Conservation (phyloP, 2,329 filamentous ascomycete genomes). For the Fusarium nematophilum region DNA sequence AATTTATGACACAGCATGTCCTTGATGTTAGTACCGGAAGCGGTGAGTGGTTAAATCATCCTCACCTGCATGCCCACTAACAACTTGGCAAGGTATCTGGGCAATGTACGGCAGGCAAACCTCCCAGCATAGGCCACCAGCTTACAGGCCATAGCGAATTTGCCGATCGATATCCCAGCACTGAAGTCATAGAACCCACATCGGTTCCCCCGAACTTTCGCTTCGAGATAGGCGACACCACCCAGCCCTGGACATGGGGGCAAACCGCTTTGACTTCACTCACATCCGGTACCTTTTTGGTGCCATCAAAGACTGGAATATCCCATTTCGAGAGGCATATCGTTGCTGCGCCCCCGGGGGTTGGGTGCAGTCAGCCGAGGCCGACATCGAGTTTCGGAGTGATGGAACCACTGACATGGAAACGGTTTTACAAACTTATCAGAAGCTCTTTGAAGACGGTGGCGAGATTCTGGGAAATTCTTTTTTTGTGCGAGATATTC, state of each 20-base stretch:
- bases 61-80: neutral
- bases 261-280: conserved; percentile 3
- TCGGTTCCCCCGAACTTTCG: conserved; percentile 7
- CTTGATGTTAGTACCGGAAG: conserved; percentile 28
- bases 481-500: neutral
- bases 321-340: conserved; percentile 6
- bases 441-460: neutral
- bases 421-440: neutral
- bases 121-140: neutral
- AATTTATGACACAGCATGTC: too few species aligned
- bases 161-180: neutral
- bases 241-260: neutral
- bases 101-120: conserved; percentile 6
- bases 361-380: conserved; percentile 3
- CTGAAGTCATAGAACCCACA: conserved; percentile 2
- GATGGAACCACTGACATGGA: neutral
- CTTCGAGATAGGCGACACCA: conserved; percentile 6
- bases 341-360: conserved; percentile 1
- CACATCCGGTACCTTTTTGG: conserved; percentile 6
- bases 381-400: neutral
- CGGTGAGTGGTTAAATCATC: neutral
- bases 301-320: conserved; percentile 1
- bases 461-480: neutral
- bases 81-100: conserved; percentile 14
- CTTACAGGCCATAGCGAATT: neutral